Evolutionary conservation across 148 eudicot genomes (phyloP).

Genomic region (Camellia lanceoleosa): DNA sequence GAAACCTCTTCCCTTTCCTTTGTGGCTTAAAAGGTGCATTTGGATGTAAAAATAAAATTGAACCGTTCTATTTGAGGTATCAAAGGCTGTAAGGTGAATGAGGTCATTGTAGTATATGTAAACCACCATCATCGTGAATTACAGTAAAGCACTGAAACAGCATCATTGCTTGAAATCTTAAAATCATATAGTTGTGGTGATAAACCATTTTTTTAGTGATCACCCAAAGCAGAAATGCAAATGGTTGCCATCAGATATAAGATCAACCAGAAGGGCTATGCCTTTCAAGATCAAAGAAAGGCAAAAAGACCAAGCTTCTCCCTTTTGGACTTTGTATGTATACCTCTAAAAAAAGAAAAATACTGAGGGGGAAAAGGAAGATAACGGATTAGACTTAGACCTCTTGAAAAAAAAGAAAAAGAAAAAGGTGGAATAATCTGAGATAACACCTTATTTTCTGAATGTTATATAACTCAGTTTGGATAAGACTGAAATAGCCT

Average conservation of each 20-base stretch:
- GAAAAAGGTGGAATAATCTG: too few relatives aligned
- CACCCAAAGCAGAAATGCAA: neutral
- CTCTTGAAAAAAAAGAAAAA: too few relatives aligned
- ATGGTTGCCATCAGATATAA: too few relatives aligned
- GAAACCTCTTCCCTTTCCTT: neutral
- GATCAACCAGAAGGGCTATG: too few relatives aligned
- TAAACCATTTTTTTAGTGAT: neutral
- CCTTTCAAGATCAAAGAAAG: too few relatives aligned
- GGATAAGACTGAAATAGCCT: neutral
- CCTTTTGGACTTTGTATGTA: too few relatives aligned
- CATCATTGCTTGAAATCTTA: neutral
- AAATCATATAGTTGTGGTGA: neutral
- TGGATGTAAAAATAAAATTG: neutral
- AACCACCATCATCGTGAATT: neutral
- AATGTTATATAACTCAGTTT: neutral
- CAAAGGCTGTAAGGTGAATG: neutral
- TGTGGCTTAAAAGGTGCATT: neutral
- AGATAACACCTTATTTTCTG: neutral
- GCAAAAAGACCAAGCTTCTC: too few relatives aligned
- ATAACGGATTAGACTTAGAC: too few relatives aligned
- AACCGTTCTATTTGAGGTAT: neutral
- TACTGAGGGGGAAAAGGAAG: too few relatives aligned
- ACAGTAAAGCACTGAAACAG: neutral
- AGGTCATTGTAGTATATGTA: neutral
- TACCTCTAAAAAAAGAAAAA: too few relatives aligned